These are phyloP conservation scores for Boletus reticuloceps DNA, from an alignment of 768 basidiomycete species.

Conservation along the genomic window DNA sequence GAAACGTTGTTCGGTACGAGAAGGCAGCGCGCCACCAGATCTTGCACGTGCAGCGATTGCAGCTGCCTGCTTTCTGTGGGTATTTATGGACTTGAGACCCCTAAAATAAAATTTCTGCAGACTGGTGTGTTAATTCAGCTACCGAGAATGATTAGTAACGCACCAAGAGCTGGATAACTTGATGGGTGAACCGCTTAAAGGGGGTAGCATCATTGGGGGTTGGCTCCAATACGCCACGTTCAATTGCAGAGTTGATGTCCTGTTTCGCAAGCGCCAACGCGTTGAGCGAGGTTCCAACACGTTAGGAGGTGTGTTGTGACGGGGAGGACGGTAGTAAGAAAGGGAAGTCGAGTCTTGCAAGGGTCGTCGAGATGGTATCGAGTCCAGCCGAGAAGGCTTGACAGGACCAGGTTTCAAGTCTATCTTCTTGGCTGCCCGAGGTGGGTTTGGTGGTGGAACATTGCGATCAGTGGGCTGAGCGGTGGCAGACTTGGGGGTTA, in stretches of 20 bases:
- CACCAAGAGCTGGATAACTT: conserved; percentile 47
- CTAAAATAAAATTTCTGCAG: conserved; percentile 79
- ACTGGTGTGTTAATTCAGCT: neutral
- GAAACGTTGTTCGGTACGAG: conserved; percentile 68
- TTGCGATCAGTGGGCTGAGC: conserved; percentile 19
- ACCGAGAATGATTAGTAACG: conserved; percentile 11
- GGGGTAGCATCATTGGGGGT: conserved; percentile 61
- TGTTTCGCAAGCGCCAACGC: conserved; percentile 53
- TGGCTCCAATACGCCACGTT: conserved; percentile 66
- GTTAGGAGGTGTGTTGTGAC: conserved; percentile 19
- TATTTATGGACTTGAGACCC: conserved; percentile 70
- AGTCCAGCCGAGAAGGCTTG: conserved; percentile 35
- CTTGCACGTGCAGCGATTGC: conserved; percentile 55
- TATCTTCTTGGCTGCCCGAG: conserved; percentile 45
- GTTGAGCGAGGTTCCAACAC: conserved; percentile 18
- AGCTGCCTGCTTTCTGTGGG: conserved; percentile 52
- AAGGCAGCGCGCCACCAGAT: conserved; percentile 58
- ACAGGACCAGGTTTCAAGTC: conserved; percentile 66
- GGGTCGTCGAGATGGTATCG: conserved; percentile 13
- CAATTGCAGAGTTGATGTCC: conserved; percentile 63
- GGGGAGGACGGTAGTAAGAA: conserved; percentile 27
- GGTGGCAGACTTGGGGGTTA: conserved; percentile 25
- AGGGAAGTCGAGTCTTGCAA: conserved; percentile 27
- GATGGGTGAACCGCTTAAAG: conserved; percentile 48
- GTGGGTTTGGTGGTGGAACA: conserved; percentile 23